A percentile compares a stretch with the other conserved stretches of the same genome.
These are phyloP conservation scores for Sporothrix variecibatus DNA, from an alignment of 2,329 filamentous ascomycete species.

Conservation along the genomic window DNA sequence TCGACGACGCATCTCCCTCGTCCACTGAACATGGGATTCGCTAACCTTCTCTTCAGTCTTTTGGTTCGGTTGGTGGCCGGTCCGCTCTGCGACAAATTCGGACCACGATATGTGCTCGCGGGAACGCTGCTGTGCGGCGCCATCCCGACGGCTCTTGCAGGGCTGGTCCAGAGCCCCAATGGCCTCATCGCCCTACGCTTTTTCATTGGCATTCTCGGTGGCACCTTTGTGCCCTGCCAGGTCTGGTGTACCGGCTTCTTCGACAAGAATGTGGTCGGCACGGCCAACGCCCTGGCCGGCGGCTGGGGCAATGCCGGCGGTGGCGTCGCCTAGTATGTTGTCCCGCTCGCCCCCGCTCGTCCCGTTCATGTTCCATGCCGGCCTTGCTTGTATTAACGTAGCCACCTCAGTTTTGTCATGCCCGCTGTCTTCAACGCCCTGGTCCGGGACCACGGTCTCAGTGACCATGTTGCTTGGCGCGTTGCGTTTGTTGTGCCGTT, in stretches of 20 bases:
- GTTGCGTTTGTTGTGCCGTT: conserved; percentile 20
- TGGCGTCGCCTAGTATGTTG: conserved; percentile 81
- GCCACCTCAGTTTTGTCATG: conserved; percentile 57
- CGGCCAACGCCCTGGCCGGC: conserved; percentile 82
- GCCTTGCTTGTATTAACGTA: not conserved
- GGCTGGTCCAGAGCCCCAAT: conserved; percentile 66
- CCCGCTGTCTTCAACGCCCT: conserved; percentile 73
- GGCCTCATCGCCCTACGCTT: conserved; percentile 73
- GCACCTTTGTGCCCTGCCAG: conserved; percentile 80
- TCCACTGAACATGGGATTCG: not conserved
- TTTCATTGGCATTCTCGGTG: conserved; percentile 78
- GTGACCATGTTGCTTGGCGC: conserved; percentile 14
- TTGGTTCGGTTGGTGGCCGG: conserved; percentile 77
- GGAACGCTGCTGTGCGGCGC: conserved; percentile 74
- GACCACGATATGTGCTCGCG: conserved; percentile 77
- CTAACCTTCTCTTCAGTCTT: conserved; percentile 48
- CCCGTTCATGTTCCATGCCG: not conserved
- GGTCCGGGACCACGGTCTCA: not conserved
- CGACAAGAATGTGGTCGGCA: conserved; percentile 88
- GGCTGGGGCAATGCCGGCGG: conserved; percentile 90
- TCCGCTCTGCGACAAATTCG: conserved; percentile 82
- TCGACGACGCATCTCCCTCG: not conserved
- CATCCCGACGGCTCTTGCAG: conserved; percentile 79
- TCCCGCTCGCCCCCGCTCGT: not conserved
- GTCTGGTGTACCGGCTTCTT: conserved; percentile 94